phyloP scores from a whole-genome alignment of 805 yeast species.

The Candida cerambycidarum region DNA sequence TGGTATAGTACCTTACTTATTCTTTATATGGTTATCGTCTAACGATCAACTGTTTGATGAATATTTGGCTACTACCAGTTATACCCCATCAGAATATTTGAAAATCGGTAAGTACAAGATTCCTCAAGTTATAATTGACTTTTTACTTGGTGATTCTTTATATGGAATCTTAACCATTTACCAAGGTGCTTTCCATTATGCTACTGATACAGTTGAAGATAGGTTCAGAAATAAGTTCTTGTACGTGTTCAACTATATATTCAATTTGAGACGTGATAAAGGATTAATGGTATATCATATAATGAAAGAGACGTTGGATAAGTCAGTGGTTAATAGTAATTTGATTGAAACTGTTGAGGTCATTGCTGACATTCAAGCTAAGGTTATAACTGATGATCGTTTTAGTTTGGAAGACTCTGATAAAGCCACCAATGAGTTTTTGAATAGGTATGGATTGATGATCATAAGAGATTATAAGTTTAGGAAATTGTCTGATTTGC shows the following conservation, averaged over 20 bases:
- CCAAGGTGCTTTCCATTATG: slow-evolving; percentile 32
- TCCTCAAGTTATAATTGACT: slow-evolving; percentile 31
- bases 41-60: slow-evolving; percentile 25
- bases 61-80: slow-evolving; percentile 22
- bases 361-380: slow-evolving; percentile 27
- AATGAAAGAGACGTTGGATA: slow-evolving; percentile 26
- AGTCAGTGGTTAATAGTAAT: slow-evolving; percentile 26
- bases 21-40: slow-evolving; percentile 32
- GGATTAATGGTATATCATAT: slow-evolving; percentile 33
- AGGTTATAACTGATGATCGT: slow-evolving; percentile 17
- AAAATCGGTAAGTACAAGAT: slow-evolving; percentile 19
- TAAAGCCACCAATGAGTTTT: slow-evolving; percentile 18
- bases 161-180: slow-evolving; percentile 25
- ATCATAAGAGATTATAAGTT: slow-evolving; percentile 13
- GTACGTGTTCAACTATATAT: slow-evolving; percentile 27
- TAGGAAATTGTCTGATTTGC: slow-evolving; percentile 12
- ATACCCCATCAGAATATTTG: slow-evolving; percentile 17
- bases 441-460: slow-evolving; percentile 13
- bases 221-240: slow-evolving; percentile 31
- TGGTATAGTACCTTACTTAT: slow-evolving; percentile 24
- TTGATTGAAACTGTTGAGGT: slow-evolving; percentile 27
- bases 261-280: slow-evolving; percentile 18
- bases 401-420: slow-evolving; percentile 19
- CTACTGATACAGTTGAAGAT: slow-evolving; percentile 28
- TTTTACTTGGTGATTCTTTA: slow-evolving; percentile 18